Percentiles rank a stretch among this genome's conserved stretches.
Conservation (phyloP, 176 grass and related monocot species). For the Oryza coarctata region DNA sequence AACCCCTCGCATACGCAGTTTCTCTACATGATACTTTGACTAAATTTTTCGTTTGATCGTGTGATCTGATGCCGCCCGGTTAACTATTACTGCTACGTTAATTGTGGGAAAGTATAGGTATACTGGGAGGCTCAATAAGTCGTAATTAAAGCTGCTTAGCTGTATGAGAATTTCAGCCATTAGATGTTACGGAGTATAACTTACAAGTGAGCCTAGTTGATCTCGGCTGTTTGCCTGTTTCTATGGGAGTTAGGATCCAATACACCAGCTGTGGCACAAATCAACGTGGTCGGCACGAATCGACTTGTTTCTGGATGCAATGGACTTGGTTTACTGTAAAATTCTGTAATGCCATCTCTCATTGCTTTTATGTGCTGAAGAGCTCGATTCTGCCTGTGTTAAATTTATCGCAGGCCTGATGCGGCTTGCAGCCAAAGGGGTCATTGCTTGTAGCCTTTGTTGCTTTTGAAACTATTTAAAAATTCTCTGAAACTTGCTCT, state of each 20-base stretch:
- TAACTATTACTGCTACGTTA: background rate
- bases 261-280: background rate
- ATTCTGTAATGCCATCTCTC: background rate
- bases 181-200: background rate
- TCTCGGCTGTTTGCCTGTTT: background rate
- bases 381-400: background rate
- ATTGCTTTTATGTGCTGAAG: background rate
- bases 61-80: background rate
- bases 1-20: background rate
- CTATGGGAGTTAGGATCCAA: background rate
- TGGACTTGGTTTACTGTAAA: background rate
- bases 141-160: background rate
- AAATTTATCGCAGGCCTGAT: too few species aligned
- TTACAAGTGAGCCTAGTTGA: background rate
- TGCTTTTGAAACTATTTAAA: background rate
- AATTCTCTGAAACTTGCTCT: background rate
- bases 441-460: background rate
- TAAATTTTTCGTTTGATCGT: background rate
- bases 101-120: background rate
- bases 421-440: background rate
- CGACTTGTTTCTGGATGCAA: background rate
- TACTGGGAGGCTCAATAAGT: background rate
- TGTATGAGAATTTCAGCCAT: background rate
- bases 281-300: background rate
- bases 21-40: background rate